Evolutionary conservation across 805 yeast species (phyloP).

Genomic region (Schwanniomyces polymorphus): DNA sequence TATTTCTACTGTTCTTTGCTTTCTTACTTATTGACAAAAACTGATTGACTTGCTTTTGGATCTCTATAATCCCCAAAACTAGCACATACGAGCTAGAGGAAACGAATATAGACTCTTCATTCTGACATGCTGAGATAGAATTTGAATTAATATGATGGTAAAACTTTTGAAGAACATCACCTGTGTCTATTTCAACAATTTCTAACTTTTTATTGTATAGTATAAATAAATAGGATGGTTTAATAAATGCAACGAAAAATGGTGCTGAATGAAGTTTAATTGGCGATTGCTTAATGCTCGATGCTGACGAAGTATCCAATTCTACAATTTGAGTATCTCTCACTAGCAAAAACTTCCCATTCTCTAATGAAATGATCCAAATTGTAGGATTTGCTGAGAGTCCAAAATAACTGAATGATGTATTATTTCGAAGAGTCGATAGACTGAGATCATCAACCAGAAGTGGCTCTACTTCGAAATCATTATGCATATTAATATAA

Average conservation of each 20-base stretch:
- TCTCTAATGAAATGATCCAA: conserved; percentile 16
- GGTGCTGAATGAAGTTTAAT: conserved; percentile 28
- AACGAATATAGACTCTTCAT: conserved; percentile 13
- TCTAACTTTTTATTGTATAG: conserved; percentile 33
- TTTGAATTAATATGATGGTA: conserved; percentile 29
- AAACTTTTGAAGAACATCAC: conserved; percentile 34
- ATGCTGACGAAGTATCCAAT: conserved; percentile 7
- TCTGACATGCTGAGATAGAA: conserved; percentile 15
- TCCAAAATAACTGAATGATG: conserved; percentile 42
- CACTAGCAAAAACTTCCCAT: conserved; percentile 21
- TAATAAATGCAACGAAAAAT: conserved; percentile 19
- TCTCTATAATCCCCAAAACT: conserved; percentile 26
- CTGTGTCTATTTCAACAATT: conserved; percentile 32
- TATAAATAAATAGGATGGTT: conserved; percentile 33
- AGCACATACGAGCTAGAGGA: conserved; percentile 30
- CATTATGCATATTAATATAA: conserved; percentile 19
- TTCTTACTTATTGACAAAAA: conserved; percentile 24
- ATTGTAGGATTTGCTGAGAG: conserved; percentile 26
- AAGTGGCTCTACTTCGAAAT: conserved; percentile 14
- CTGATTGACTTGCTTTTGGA: conserved; percentile 37
- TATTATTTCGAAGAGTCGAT: conserved; percentile 17
- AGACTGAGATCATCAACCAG: conserved; percentile 18
- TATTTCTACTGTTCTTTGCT: conserved; percentile 10
- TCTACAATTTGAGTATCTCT: conserved; percentile 33
- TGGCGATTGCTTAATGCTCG: conserved; percentile 13